Evolutionary conservation across 2,329 filamentous ascomycete species (phyloP), one percentile per base, ranked within the genome.

Genomic region (Claviceps pazoutovae): DNA sequence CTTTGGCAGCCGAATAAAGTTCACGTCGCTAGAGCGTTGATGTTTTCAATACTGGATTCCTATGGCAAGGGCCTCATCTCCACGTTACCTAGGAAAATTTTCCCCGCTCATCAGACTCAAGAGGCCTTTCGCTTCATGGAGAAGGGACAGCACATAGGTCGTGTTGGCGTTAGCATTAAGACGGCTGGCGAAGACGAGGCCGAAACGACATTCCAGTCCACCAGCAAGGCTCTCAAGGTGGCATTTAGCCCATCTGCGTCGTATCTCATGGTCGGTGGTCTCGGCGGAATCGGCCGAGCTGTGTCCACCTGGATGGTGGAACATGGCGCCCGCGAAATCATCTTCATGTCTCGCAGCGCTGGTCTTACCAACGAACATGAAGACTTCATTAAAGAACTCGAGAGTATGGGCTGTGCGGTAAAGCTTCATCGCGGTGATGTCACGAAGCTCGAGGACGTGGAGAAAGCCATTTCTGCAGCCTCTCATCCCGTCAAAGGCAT

Each of bases 401-500:
- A 53, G 34, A 30, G 45, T 6, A 51, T 56, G 36, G 59, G 58
- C 8, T 57, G 54, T n/a, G 41, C 44, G 9, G 57, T 48, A 6
- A 8, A 49, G 1, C 56, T 58, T 21, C 55, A 68, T 6, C 54
- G 56, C 45, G 57, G 54, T 2, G 43, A 38, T n/a, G 51, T 51
- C 13, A 21, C 43, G 1, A 50, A 51, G 4, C 14, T 55, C 8
- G 52, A 52, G n/a, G 53, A 52, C 34, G 54, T 56, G 1, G 42
- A 30, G 16, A 34, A 37, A 19, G 54, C 54, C 5, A 34, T 54
- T 11, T 9, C 26, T 3, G 13, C 5, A 9, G 38, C 54, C 11
- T 16, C 42, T 3, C 4, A 21, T 53, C 64, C 65, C 2, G 57
- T 70, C 11, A 56, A 58, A 14, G 68, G 68, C 8, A 56, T 69